These are phyloP conservation scores for Diutina ranongensis DNA, from an alignment of 1,139 yeast species.

Conservation along the genomic window DNA sequence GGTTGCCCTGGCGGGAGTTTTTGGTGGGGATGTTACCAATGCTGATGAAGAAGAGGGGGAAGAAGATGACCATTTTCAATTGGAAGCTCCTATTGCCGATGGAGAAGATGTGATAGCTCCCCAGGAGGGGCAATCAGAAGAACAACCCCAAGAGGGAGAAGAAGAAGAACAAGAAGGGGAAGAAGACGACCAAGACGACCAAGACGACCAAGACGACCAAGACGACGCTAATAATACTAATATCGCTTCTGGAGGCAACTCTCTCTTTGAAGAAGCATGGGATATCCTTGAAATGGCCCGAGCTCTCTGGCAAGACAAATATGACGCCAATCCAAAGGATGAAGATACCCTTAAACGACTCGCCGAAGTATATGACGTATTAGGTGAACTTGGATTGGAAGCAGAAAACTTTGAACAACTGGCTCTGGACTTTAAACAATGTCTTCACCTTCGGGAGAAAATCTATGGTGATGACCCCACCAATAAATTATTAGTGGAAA, in stretches of 20 bases:
- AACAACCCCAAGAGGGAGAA: slow-evolving; percentile 4
- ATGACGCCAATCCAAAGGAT: slow-evolving; percentile 12
- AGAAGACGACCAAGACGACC: slow-evolving; percentile 50
- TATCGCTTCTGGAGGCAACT: neutral
- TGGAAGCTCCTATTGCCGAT: slow-evolving; percentile 5
- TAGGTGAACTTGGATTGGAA: slow-evolving; percentile 86
- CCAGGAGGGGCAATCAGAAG: slow-evolving; percentile 17
- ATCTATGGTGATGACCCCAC: slow-evolving; percentile 28
- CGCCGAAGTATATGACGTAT: slow-evolving; percentile 65
- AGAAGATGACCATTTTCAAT: slow-evolving; percentile 1
- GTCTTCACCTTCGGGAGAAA: slow-evolving; percentile 44
- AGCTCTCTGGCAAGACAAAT: slow-evolving; percentile 2
- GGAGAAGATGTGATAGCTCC: slow-evolving; percentile 9
- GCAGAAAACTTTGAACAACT: slow-evolving; percentile 77
- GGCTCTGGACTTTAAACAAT: slow-evolving; percentile 47
- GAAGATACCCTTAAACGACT: slow-evolving; percentile 38
- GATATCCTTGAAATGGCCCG: slow-evolving; percentile 6
- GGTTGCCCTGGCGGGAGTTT: slow-evolving; percentile 63
- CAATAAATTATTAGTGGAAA: slow-evolving; percentile 63
- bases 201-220: slow-evolving; percentile 39
- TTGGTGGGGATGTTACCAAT: slow-evolving; percentile 43
- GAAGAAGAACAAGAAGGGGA: slow-evolving; percentile 15
- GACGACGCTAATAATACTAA: slow-evolving; percentile 11
- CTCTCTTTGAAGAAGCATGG: slow-evolving; percentile 5
- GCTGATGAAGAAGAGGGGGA: slow-evolving; percentile 7